phyloP scores from a whole-genome alignment of 2,329 filamentous ascomycete species.

The Aspergillus transmontanensis region DNA sequence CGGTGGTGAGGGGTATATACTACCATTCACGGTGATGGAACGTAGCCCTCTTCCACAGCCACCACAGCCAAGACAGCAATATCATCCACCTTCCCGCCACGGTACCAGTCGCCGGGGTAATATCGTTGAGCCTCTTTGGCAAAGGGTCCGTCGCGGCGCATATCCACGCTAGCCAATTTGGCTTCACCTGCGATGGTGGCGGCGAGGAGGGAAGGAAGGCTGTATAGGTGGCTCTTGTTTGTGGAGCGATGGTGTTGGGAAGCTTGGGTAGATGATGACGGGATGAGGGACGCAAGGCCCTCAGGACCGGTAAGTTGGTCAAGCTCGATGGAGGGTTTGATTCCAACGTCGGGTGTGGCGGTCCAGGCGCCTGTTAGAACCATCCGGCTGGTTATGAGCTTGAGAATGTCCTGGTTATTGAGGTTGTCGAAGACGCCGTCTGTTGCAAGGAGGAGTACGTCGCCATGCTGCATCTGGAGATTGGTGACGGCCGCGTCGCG shows the following conservation, averaged over 20 bases:
- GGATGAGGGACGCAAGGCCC: slow-evolving; percentile 36
- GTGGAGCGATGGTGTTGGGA: slow-evolving; percentile 18
- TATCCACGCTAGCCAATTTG: slow-evolving; percentile 80
- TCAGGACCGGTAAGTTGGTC: slow-evolving; percentile 54
- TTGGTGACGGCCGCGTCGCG: slow-evolving; percentile 79
- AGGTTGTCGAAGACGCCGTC: slow-evolving; percentile 97
- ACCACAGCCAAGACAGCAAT: slow-evolving; percentile 84
- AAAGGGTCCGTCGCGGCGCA: slow-evolving; percentile 84
- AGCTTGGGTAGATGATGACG: slow-evolving; percentile 8
- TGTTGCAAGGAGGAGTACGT: slow-evolving; percentile 90
- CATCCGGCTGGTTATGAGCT: slow-evolving; percentile 78
- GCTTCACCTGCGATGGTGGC: slow-evolving; percentile 78
- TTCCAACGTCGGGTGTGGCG: slow-evolving; percentile 59
- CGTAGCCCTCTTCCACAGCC: slow-evolving; percentile 62
- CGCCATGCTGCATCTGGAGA: slow-evolving; percentile 79
- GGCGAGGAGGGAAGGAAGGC: slow-evolving; percentile 77
- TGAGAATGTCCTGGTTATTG: slow-evolving; percentile 84
- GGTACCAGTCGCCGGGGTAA: slow-evolving; percentile 83
- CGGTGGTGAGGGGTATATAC: background rate
- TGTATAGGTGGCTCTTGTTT: slow-evolving; percentile 40
- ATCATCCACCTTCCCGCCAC: slow-evolving; percentile 92
- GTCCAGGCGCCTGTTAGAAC: slow-evolving; percentile 73
- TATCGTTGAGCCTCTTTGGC: slow-evolving; percentile 89
- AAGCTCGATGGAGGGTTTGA: slow-evolving; percentile 65
- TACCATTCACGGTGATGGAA: background rate